Conservation (phyloP, 2,329 filamentous ascomycete species). For the Fusarium solani-melongenae region DNA sequence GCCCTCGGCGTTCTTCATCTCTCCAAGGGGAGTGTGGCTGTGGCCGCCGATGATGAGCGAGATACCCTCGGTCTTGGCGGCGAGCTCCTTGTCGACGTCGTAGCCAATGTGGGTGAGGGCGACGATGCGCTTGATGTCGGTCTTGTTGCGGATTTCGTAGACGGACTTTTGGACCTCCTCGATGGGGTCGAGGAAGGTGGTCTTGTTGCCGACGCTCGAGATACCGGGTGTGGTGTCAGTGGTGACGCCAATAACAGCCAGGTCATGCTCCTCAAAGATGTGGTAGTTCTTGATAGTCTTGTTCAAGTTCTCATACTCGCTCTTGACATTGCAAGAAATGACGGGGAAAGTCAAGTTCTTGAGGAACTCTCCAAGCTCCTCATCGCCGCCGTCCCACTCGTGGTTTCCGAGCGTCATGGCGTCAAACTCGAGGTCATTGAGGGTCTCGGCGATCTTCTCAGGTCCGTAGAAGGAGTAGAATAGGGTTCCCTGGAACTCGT, state of each 20-base stretch:
- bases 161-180: slow-evolving; percentile 69
- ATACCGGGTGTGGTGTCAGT: slow-evolving; percentile 69
- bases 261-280: slow-evolving; percentile 68
- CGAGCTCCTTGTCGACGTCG: slow-evolving; percentile 70
- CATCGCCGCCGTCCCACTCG: slow-evolving; percentile 74
- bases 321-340: slow-evolving; percentile 71
- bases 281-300: slow-evolving; percentile 73
- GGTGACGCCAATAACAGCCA: slow-evolving; percentile 74
- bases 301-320: slow-evolving; percentile 69
- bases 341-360: slow-evolving; percentile 73
- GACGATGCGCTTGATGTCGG: slow-evolving; percentile 72
- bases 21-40: slow-evolving; percentile 69
- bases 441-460: slow-evolving; percentile 74
- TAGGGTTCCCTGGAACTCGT: slow-evolving; percentile 76
- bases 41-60: slow-evolving; percentile 76
- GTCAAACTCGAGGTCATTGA: slow-evolving; percentile 74
- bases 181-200: slow-evolving; percentile 68
- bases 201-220: slow-evolving; percentile 67
- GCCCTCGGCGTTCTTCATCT: slow-evolving; percentile 67
- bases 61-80: slow-evolving; percentile 69
- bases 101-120: slow-evolving; percentile 77
- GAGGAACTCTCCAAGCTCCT: slow-evolving; percentile 70
- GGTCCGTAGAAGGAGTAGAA: slow-evolving; percentile 75
- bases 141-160: slow-evolving; percentile 69
- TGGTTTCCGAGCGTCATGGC: slow-evolving; percentile 77